These are phyloP conservation scores for Sparassis latifolia DNA, from an alignment of 1,284 basidiomycete genomes.

Conservation along the genomic window DNA sequence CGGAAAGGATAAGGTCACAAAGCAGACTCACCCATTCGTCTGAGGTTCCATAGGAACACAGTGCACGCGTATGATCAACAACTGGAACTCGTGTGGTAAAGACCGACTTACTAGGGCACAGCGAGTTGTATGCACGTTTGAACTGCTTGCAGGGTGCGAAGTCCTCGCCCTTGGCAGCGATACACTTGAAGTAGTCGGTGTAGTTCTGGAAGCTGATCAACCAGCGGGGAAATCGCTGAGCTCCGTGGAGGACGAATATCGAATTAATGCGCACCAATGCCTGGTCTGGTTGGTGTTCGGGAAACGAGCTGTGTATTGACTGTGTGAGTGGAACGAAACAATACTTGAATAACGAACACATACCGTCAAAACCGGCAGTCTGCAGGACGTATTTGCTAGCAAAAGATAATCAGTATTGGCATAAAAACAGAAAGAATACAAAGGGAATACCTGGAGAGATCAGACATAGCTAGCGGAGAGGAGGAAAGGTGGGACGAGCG, in stretches of 20 bases:
- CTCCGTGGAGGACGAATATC: background rate
- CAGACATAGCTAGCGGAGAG: slow-evolving; percentile 49
- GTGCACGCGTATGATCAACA: slow-evolving; percentile 3
- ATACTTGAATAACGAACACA: slow-evolving; percentile 14
- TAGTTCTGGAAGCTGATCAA: slow-evolving; percentile 84
- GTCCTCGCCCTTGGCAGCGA: slow-evolving; percentile 96
- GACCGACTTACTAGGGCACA: slow-evolving; percentile 87
- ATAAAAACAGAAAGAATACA: slow-evolving; percentile 5
- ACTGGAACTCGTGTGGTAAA: background rate
- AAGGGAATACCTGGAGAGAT: slow-evolving; percentile 47
- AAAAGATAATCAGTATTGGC: slow-evolving; percentile 7
- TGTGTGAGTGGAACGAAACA: background rate
- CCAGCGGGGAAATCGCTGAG: background rate
- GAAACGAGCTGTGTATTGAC: slow-evolving; percentile 67
- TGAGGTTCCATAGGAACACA: slow-evolving; percentile 17
- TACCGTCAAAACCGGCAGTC: slow-evolving; percentile 84
- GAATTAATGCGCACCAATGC: slow-evolving; percentile 62
- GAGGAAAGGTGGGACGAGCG: background rate
- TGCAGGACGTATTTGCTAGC: slow-evolving; percentile 76
- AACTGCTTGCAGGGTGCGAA: slow-evolving; percentile 99
- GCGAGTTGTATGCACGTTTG: slow-evolving; percentile 92
- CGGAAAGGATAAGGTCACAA: no score
- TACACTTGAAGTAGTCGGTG: slow-evolving; percentile 96
- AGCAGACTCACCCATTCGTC: slow-evolving; percentile 49
- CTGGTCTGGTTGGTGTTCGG: slow-evolving; percentile 94